phyloP scores from a whole-genome alignment of 352 stramenopile genomes.

The Globisporangium nodosum region DNA sequence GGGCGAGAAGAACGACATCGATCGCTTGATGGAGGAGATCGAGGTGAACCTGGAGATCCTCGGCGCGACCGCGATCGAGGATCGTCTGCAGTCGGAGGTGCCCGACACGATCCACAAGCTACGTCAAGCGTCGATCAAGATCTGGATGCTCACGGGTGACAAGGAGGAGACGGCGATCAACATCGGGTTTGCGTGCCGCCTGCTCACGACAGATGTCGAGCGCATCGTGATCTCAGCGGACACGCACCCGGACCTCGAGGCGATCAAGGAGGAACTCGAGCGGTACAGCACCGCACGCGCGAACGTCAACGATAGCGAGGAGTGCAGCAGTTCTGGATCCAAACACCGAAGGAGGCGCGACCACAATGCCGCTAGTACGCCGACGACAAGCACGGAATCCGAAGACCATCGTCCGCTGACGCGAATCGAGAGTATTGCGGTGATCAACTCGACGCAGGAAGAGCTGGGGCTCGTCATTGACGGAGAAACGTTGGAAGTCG shows the following conservation, averaged over 20 bases:
- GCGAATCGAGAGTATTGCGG: conserved; percentile 61
- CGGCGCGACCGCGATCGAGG: conserved; percentile 92
- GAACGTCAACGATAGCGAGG: not conserved
- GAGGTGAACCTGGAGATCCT: conserved; percentile 86
- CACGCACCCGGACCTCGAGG: conserved; percentile 56
- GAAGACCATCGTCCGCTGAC: conserved; percentile 35
- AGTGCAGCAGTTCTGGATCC: conserved; percentile 2
- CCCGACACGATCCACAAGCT: conserved; percentile 91
- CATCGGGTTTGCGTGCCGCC: conserved; percentile 91
- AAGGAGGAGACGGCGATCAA: conserved; percentile 96
- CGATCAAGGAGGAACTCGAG: conserved; percentile 63
- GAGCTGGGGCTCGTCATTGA: conserved; percentile 74
- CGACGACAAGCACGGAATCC: conserved; percentile 5
- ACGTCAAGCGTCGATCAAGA: conserved; percentile 90
- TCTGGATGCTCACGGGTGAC: conserved; percentile 95
- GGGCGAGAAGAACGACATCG: conserved; percentile 75
- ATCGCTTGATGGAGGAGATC: conserved; percentile 80
- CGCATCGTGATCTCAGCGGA: conserved; percentile 77
- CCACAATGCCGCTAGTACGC: not conserved
- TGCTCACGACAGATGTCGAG: conserved; percentile 92
- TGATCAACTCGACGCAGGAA: conserved; percentile 27
- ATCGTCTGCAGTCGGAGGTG: conserved; percentile 90
- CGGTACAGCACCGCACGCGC: conserved; percentile 24
- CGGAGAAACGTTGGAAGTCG: conserved; percentile 74
- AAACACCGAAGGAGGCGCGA: not conserved